Evolutionary conservation across 2,329 filamentous ascomycete species (phyloP), one percentile per base, ranked within the genome.

Genomic region (Fusarium brachygibbosum): DNA sequence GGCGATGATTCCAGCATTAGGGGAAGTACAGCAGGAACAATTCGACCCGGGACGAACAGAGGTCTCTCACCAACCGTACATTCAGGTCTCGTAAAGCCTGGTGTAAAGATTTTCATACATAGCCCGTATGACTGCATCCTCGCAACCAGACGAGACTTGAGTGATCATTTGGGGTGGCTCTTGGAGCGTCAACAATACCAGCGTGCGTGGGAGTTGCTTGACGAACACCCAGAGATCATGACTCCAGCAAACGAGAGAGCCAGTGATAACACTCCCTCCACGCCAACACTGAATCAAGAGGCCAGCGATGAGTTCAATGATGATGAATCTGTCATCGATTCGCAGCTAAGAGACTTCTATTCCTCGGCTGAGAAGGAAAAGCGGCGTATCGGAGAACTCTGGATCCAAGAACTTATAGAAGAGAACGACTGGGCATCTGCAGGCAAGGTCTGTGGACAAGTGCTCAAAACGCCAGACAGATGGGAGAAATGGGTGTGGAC

Each of bases 401-500:
- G 96, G 96, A 86, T 99, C 34, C 90, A 94, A 64, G 93, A 97
- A 74, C 86, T 98, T 34, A 87, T 97, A 34, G 87, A 90, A 35
- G 84, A 87, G 1, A 86, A 88, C 11, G 85, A 95, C 65, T 99
- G 96, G 96, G 77, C 78, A 11, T 83, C 87, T 59, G 96, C 96
- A 8, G 95, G 93, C 1, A 85, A 91, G 74, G 85, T 97, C 6
- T 95, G 94, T 61, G 92, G 91, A 16, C 93, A 91, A 75, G 94
- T 98, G 1, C 84, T 99, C 2, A 89, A 89, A 42, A 93, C 91
- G 2, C 89, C 93, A 1, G 85, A 91, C 48, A 85, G 91, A 71
- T 99, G 96, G 96, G 94, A 98, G 80, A 93, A 97, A 74, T 98
- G 95, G 94, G 91, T 97, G 7, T 97, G 92, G 88, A 91, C 88